Base-by-base conservation (phyloP, 208 protist species). In the Wallacemonas sp. region DNA sequence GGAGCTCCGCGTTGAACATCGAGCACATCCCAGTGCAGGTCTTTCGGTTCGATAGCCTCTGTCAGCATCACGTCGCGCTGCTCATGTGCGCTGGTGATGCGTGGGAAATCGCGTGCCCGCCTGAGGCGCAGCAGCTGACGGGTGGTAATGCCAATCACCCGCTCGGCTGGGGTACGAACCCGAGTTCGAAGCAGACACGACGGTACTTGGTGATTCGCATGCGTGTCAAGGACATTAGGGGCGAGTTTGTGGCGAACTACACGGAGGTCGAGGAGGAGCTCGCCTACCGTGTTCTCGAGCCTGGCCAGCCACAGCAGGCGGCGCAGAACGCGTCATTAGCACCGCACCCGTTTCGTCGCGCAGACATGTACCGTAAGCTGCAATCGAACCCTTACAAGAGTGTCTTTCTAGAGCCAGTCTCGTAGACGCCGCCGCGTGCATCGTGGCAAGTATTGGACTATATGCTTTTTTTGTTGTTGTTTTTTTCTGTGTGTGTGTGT, bases 61-160 rank as follows among this genome's bases (percentile, higher is more conserved):
- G 80, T 54, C 32, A 76, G 60, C 57, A 57, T 2, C 33, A 36
- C 11, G 41, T 77, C 11, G 30, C 70, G 33, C 61, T 66, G 33
- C 54, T 81, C 4, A 81, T 81, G 72, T 77, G 75, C 58, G 61
- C 29, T 0, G 80, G 72, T 3, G 71, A 85, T 47, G 76, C 72
- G 72, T 85, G 75, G 66, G 72, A 81, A 46, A 61, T 85, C n/a
- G 38, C 74, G 2, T 81, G 75, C 57, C 61, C 67, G 11, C 65
- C 65, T 14, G 72, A 77, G 43, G 44, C 24, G 9, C 47, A 66
- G 29, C 41, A 55, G 44, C 61, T 47, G 4, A 1, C 26, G 8
- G n/a, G 39, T 5, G 62, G 68, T 9, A 30, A 68, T 5, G 9
- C 29, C 2, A 29, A 49, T 1, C 34, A 67, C 4, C 57, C 66